Evolutionary conservation across 2,329 filamentous ascomycete species (phyloP), one percentile per base, ranked within the genome.

Genomic region (Geosmithia flava): DNA sequence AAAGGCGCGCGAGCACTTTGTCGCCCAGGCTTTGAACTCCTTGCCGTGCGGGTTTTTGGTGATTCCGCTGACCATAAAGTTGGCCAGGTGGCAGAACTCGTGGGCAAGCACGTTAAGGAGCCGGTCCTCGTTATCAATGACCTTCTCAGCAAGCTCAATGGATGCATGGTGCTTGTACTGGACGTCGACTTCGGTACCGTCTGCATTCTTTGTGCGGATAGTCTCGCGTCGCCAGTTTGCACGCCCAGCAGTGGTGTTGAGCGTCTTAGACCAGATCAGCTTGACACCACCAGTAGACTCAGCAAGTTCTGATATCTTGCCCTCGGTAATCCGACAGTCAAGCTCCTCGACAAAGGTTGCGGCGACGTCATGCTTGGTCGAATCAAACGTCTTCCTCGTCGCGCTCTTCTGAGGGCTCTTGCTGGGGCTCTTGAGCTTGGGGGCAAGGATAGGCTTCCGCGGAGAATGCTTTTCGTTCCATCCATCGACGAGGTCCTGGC

Each of bases 41-140:
- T 77, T 74, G 20, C 90, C 90, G 60, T 96, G 90, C 0, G 89
- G 87, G 52, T 86, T 83, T 49, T 80, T 81, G 42, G 78, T 82
- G 37, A 90, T 70, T 37, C 82, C 80, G 45, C 76, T 83, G 53
- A 97, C 71, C 80, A 97, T 94, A 63, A 91, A 96, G 57, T 89
- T 95, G 42, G 87, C 83, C 1, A 97, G 69, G 60, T 98, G 93
- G 63, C 93, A 97, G 68, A 93, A 97, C 58, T 98, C 93, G 62
- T 98, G 93, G 0, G 91, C 88, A n/a, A 97, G 68, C 0, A 93
- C 89, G 62, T 96, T 96, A 53, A 93, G 74, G 1, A 97, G 75
- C 3, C 87, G 80, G 50, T 84, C 66, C 54, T 86, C 79, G 57
- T 83, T 76, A 59, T 88, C 81, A 52, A 97, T 89, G 44, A 96